Evolutionary conservation across 148 eudicot genomes (phyloP).

Genomic region (Diospyros lotus): DNA sequence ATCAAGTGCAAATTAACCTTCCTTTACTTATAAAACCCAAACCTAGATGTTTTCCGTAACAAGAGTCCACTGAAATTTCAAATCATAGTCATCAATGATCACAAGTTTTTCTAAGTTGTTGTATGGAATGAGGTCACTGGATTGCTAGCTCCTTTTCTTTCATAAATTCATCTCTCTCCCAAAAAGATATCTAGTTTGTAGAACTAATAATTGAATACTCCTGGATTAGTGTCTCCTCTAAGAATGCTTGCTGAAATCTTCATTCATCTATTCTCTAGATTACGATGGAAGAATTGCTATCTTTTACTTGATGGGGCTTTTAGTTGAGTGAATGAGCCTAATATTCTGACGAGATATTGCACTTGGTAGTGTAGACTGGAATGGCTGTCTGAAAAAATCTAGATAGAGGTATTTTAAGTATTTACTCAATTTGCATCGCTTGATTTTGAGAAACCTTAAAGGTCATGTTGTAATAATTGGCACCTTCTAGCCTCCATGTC

Average conservation of each 20-base stretch:
- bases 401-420: background rate
- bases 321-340: background rate
- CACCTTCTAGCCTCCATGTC: background rate
- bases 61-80: too few relatives aligned
- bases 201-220: background rate
- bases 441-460: background rate
- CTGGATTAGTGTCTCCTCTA: background rate
- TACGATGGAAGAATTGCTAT: background rate
- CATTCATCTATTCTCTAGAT: background rate
- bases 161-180: background rate
- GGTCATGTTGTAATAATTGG: constrained; percentile 2
- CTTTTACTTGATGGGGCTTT: background rate
- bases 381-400: background rate
- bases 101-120: too few relatives aligned
- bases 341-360: background rate
- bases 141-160: background rate
- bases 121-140: too few relatives aligned
- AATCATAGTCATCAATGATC: too few relatives aligned
- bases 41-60: too few relatives aligned
- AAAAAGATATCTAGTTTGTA: background rate
- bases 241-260: background rate
- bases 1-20: too few relatives aligned
- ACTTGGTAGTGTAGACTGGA: background rate
- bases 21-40: too few relatives aligned
- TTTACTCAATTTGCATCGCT: background rate